Evolutionary conservation across 768 basidiomycete genomes (phyloP).

Genomic region (Mycena venus): DNA sequence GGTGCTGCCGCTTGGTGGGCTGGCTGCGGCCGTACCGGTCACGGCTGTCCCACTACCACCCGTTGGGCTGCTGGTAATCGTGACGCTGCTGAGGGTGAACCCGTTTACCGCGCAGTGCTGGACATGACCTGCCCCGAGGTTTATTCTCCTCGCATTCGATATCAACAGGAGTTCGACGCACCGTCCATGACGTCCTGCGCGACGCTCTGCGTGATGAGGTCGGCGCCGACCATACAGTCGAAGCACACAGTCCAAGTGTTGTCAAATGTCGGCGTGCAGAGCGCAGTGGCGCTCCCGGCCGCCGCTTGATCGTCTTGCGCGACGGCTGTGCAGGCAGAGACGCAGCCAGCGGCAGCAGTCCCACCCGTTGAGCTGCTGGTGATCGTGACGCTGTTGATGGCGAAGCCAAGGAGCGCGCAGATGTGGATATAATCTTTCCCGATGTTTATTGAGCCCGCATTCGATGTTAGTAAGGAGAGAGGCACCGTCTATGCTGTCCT

Average conservation of each 20-base stretch:
- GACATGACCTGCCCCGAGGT: background rate
- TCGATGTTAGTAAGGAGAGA: background rate
- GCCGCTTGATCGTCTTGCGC: background rate
- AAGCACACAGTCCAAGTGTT: background rate
- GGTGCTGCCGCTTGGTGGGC: background rate
- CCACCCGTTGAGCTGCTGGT: background rate
- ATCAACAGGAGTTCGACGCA: background rate
- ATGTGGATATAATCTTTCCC: background rate
- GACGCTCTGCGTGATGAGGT: background rate
- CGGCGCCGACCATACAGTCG: background rate
- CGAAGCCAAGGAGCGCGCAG: background rate
- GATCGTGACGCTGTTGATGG: background rate
- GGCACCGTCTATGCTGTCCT: background rate
- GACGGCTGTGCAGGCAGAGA: background rate
- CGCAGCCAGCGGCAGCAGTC: background rate
- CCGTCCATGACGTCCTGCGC: conserved; percentile 1
- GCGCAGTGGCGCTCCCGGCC: background rate
- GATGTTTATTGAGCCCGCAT: background rate
- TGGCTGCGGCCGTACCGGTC: background rate
- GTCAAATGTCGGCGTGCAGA: background rate
- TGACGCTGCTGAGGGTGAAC: background rate
- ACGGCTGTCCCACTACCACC: background rate
- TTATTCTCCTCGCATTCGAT: background rate
- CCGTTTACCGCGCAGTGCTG: background rate
- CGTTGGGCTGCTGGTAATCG: background rate